A percentile compares a stretch with the other conserved stretches of the same genome.
phyloP scores from a whole-genome alignment of 306 rosid species.

The Lithocarpus polystachyus region DNA sequence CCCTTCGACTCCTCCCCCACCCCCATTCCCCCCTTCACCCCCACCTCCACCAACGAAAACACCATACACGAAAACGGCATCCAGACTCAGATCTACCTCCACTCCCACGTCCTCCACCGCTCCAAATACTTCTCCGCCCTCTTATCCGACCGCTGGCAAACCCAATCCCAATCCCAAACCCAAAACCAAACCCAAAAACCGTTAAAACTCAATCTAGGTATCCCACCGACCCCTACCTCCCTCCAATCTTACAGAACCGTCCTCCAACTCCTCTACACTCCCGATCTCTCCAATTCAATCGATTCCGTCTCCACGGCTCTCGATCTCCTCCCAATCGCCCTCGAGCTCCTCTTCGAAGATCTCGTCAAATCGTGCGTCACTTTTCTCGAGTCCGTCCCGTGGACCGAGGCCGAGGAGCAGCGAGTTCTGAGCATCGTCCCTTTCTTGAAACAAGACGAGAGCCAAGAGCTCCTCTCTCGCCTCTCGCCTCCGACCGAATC shows the following conservation, averaged over 20 bases:
- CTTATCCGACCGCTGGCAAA: slow-evolving; percentile 81
- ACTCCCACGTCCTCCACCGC: slow-evolving; percentile 65
- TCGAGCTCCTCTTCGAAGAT: slow-evolving; percentile 76
- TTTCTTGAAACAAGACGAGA: slow-evolving; percentile 62
- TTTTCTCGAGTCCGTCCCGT: slow-evolving; percentile 87
- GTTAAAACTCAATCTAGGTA: slow-evolving; percentile 45
- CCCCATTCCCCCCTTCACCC: slow-evolving; percentile 16
- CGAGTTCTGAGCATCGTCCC: slow-evolving; percentile 65
- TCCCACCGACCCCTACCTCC: slow-evolving; percentile 38
- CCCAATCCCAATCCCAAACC: background rate
- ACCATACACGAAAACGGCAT: slow-evolving; percentile 19
- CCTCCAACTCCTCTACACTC: slow-evolving; percentile 60
- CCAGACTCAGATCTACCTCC: slow-evolving; percentile 54
- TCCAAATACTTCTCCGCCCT: slow-evolving; percentile 76
- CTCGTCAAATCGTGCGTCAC: slow-evolving; percentile 66
- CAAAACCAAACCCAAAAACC: slow-evolving; percentile 7
- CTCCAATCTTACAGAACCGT: slow-evolving; percentile 53
- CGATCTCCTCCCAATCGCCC: slow-evolving; percentile 83
- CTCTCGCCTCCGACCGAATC: slow-evolving; percentile 45
- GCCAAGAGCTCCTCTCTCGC: slow-evolving; percentile 73
- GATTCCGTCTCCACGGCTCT: slow-evolving; percentile 53
- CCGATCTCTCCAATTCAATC: slow-evolving; percentile 46
- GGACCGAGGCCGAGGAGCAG: slow-evolving; percentile 85
- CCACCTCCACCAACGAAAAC: background rate
- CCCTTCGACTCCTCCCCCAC: slow-evolving; percentile 34